Evolutionary conservation across 73 alveolate species (phyloP).

Genomic region (Halteria grandinella): DNA sequence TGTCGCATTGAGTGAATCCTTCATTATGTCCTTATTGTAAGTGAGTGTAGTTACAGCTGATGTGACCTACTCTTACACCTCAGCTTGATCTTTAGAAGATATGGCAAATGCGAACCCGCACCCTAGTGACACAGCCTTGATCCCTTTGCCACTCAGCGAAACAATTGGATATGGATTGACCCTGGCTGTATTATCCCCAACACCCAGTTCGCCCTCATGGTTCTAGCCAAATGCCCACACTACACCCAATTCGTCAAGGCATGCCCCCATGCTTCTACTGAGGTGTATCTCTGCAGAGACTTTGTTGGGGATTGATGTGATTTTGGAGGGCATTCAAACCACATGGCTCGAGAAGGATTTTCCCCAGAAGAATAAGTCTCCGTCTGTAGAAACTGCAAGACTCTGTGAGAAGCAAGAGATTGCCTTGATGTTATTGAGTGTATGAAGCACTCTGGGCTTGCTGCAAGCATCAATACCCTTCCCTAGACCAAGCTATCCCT

Average conservation of each 20-base stretch:
- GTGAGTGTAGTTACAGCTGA: no score
- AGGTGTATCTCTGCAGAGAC: not conserved
- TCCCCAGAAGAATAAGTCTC: conserved; percentile 55
- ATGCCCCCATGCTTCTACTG: conserved; percentile 17
- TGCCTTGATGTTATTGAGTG: not conserved
- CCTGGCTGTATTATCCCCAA: conserved; percentile 46
- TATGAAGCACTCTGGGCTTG: not conserved
- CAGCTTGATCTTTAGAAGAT: no score
- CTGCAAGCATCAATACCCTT: not conserved
- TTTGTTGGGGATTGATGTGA: conserved; percentile 15
- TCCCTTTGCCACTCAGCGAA: conserved; percentile 15
- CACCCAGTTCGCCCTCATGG: conserved; percentile 53
- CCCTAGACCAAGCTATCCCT: conserved; percentile 49
- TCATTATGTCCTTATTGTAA: no score
- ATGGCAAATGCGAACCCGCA: conserved; percentile 21
- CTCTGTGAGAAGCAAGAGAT: conserved; percentile 37
- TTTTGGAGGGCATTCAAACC: not conserved
- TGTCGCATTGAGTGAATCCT: no score
- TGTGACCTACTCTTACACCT: no score
- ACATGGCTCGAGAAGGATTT: not conserved
- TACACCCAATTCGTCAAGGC: not conserved
- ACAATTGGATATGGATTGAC: conserved; percentile 23
- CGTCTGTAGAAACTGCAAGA: conserved; percentile 22
- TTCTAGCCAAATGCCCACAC: conserved; percentile 55
- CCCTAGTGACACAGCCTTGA: conserved; percentile 3